A percentile compares a stretch with the other conserved stretches of the same genome.
These are phyloP conservation scores for Malassezia psittaci DNA, from an alignment of 1,284 basidiomycete genomes.

Conservation along the genomic window DNA sequence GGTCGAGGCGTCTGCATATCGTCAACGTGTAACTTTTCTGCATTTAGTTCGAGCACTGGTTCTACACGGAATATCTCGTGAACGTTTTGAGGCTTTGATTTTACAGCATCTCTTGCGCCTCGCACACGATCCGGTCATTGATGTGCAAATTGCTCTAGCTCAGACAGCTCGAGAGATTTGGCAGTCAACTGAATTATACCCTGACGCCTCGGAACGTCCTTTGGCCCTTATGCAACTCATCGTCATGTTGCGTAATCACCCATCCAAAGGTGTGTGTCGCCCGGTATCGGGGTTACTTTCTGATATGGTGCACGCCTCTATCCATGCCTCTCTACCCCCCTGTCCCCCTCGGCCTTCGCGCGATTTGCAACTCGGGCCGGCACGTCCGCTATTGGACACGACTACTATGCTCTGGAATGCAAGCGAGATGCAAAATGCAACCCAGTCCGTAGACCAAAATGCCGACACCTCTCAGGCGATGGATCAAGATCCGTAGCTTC, in stretches of 20 bases:
- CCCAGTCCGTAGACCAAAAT: background rate
- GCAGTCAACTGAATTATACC: slow-evolving; percentile 36
- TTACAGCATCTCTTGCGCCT: slow-evolving; percentile 58
- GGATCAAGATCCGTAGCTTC: slow-evolving; percentile 17
- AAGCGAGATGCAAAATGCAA: background rate
- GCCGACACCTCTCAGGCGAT: slow-evolving; percentile 14
- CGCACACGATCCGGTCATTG: slow-evolving; percentile 63
- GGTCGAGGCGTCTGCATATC: slow-evolving; percentile 33
- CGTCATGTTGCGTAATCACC: slow-evolving; percentile 23
- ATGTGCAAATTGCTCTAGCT: slow-evolving; percentile 75
- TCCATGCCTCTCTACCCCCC: background rate
- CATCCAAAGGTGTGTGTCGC: slow-evolving; percentile 31
- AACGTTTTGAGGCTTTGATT: slow-evolving; percentile 55
- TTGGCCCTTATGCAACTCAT: slow-evolving; percentile 29
- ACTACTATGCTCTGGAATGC: slow-evolving; percentile 10
- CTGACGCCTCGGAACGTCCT: background rate
- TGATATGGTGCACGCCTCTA: slow-evolving; percentile 12
- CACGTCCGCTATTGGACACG: slow-evolving; percentile 19
- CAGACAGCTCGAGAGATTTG: slow-evolving; percentile 57
- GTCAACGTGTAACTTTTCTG: slow-evolving; percentile 37
- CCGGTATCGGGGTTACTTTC: slow-evolving; percentile 23
- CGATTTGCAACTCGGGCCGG: slow-evolving; percentile 37
- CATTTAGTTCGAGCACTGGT: slow-evolving; percentile 30
- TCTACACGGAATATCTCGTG: slow-evolving; percentile 20
- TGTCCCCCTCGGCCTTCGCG: slow-evolving; percentile 5